Evolutionary conservation across 2,329 filamentous ascomycete species (phyloP).

Genomic region (Penicillium sp.): DNA sequence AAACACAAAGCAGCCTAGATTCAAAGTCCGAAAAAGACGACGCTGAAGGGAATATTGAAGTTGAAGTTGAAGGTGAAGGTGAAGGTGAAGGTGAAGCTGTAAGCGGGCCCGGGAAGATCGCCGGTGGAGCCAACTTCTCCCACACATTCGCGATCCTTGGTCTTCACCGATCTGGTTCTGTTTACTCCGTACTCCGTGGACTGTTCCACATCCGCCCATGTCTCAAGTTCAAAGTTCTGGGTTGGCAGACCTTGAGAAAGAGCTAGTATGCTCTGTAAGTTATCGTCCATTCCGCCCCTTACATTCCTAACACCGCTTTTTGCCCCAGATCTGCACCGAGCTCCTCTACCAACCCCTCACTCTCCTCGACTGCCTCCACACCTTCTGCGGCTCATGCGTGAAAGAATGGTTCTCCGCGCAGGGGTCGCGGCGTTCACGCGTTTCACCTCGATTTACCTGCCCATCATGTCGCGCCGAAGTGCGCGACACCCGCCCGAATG

Average conservation of each 20-base stretch:
- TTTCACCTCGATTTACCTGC: conserved; percentile 70
- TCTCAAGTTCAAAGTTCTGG: conserved; percentile 30
- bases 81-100: conserved; percentile 7
- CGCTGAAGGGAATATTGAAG: background rate
- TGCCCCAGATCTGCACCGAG: conserved; percentile 85
- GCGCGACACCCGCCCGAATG: conserved; percentile 84
- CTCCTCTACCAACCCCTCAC: conserved; percentile 88
- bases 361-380: conserved; percentile 89
- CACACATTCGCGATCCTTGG: conserved; percentile 3
- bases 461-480: conserved; percentile 87
- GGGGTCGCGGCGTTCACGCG: conserved; percentile 54
- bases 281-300: conserved; percentile 17
- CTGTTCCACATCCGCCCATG: background rate
- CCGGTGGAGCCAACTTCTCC: conserved; percentile 9
- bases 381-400: conserved; percentile 90
- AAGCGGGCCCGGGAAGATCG: conserved; percentile 8
- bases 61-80: background rate
- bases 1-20: background rate
- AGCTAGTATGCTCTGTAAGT: conserved; percentile 91
- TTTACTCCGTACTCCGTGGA: conserved; percentile 1
- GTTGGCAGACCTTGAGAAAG: conserved; percentile 75
- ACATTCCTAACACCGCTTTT: conserved; percentile 13
- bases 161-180: conserved; percentile 1
- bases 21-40: background rate
- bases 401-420: conserved; percentile 95